phyloP scores from a whole-genome alignment of 2,329 filamentous ascomycete species.

The Helotiales sp. region DNA sequence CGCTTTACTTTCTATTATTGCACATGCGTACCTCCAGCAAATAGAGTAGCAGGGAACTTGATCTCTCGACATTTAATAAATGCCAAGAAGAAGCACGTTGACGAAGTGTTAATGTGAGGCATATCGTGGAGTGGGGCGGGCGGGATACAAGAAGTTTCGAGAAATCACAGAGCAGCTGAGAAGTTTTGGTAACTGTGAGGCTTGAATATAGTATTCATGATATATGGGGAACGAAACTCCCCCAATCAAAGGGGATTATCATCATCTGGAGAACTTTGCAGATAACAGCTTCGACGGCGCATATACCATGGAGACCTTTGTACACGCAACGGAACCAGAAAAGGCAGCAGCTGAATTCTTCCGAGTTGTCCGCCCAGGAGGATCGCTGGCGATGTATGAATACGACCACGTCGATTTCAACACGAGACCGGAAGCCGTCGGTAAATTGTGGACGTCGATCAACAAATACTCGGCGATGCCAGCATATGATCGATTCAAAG shows the following conservation, averaged over 20 bases:
- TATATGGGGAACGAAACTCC: conserved; percentile 46
- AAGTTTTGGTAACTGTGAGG: no score
- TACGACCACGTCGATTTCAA: conserved; percentile 49
- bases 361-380: conserved; percentile 54
- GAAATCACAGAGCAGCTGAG: no score
- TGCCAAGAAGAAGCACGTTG: no score
- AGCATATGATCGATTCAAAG: conserved; percentile 47
- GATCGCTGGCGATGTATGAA: conserved; percentile 52
- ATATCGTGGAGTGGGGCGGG: no score
- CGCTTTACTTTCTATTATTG: no score
- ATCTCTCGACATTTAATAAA: no score
- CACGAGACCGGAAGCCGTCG: conserved; percentile 40
- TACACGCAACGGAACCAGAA: conserved; percentile 55
- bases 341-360: conserved; percentile 52
- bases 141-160: no score
- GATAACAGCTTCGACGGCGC: conserved; percentile 53
- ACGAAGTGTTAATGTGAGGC: no score
- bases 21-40: no score
- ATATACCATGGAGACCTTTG: conserved; percentile 62
- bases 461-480: conserved; percentile 54
- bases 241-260: conserved; percentile 55
- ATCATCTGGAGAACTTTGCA: conserved; percentile 51
- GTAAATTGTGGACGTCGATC: conserved; percentile 45
- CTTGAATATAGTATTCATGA: no score
- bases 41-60: no score